These are phyloP conservation scores for Parastagonospora avenae DNA, from an alignment of 2,329 filamentous ascomycete genomes.

Conservation along the genomic window DNA sequence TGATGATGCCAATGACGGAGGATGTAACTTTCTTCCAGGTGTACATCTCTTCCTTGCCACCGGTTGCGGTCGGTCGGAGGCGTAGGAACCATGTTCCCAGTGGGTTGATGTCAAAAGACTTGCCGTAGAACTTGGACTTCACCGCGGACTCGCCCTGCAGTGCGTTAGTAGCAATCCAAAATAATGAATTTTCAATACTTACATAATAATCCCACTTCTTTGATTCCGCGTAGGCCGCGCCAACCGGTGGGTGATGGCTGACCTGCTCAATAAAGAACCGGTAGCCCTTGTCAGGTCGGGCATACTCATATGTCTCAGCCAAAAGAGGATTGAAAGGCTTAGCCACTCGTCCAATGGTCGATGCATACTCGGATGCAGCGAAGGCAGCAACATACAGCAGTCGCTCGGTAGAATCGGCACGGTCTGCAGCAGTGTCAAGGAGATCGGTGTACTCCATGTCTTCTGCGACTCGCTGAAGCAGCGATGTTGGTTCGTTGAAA, in stretches of 20 bases:
- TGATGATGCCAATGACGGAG: slow-evolving; percentile 97
- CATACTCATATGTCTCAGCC: slow-evolving; percentile 97
- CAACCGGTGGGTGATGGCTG: slow-evolving; percentile 93
- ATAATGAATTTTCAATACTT: slow-evolving; percentile 28
- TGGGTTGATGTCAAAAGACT: slow-evolving; percentile 95
- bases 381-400: slow-evolving; percentile 95
- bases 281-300: slow-evolving; percentile 93
- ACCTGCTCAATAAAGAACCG: slow-evolving; percentile 99
- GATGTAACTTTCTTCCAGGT: slow-evolving; percentile 99
- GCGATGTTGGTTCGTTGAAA: slow-evolving; percentile 96
- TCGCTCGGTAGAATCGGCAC: slow-evolving; percentile 85
- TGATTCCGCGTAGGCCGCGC: slow-evolving; percentile 90
- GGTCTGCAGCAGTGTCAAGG: slow-evolving; percentile 84
- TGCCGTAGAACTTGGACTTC: slow-evolving; percentile 96
- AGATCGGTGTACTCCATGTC: slow-evolving; percentile 98
- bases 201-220: slow-evolving; percentile 92
- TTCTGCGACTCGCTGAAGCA: slow-evolving; percentile 92
- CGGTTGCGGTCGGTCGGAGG: slow-evolving; percentile 75
- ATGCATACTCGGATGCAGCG: slow-evolving; percentile 94
- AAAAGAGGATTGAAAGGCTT: slow-evolving; percentile 98
- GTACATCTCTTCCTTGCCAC: slow-evolving; percentile 76
- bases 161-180: slow-evolving; percentile 17
- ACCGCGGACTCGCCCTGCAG: slow-evolving; percentile 86
- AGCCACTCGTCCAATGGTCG: slow-evolving; percentile 92
- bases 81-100: slow-evolving; percentile 96